A percentile compares a stretch with the other conserved stretches of the same genome.
phyloP scores from a whole-genome alignment of 73 alveolate species.

The Tetrahymena elliotti region DNA sequence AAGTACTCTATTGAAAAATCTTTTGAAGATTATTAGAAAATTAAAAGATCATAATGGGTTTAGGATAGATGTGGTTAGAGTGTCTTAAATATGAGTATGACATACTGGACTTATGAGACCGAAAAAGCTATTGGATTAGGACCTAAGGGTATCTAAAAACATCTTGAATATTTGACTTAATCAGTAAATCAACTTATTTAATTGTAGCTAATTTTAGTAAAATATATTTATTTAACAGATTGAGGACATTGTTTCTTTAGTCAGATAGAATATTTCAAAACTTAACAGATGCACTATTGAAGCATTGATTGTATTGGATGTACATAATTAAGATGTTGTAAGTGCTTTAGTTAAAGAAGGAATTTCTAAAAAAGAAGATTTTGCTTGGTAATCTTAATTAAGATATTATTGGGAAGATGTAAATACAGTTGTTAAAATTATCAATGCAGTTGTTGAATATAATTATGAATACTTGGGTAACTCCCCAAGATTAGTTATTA shows the following conservation, averaged over 20 bases:
- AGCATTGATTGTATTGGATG: constrained; percentile 90
- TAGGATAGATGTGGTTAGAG: background rate
- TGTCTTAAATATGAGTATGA: constrained; percentile 6
- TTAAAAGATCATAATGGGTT: constrained; percentile 71
- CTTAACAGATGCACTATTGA: constrained; percentile 83
- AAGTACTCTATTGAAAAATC: constrained; percentile 67
- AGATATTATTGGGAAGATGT: constrained; percentile 63
- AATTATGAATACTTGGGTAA: constrained; percentile 84
- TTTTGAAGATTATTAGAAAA: constrained; percentile 63
- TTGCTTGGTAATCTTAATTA: constrained; percentile 66
- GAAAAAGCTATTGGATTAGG: constrained; percentile 4
- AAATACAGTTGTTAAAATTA: constrained; percentile 41
- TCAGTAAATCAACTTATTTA: constrained; percentile 53
- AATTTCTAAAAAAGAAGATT: constrained; percentile 40
- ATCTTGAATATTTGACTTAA: background rate
- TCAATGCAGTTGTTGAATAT: constrained; percentile 42
- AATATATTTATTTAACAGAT: constrained; percentile 20
- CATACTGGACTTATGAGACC: constrained; percentile 13
- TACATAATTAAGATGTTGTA: constrained; percentile 87
- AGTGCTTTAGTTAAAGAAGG: constrained; percentile 9
- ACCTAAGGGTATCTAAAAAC: background rate
- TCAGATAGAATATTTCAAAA: constrained; percentile 75
- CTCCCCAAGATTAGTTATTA: constrained; percentile 67
- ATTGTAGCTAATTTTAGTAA: background rate
- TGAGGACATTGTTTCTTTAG: constrained; percentile 82